Percentiles rank a stretch among this genome's conserved stretches.
Evolutionary conservation across 208 protist species (phyloP).

Genomic region (Trypanosoma rangeli): DNA sequence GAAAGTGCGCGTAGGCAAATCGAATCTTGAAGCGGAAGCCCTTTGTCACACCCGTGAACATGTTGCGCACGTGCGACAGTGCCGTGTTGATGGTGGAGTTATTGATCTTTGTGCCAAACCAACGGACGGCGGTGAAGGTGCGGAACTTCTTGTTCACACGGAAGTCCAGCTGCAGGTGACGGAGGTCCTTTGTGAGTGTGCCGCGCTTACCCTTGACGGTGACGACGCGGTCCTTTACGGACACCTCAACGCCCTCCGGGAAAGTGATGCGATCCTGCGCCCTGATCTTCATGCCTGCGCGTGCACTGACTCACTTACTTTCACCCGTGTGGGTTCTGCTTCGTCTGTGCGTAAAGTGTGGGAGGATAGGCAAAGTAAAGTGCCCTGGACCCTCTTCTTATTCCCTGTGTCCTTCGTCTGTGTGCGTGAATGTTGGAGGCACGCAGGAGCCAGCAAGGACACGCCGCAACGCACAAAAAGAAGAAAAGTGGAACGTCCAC

Average conservation of each 20-base stretch:
- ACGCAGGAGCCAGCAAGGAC: too few relatives aligned
- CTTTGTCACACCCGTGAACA: constrained; percentile 99
- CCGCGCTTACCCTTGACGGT: constrained; percentile 96
- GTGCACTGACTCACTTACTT: constrained; percentile 28
- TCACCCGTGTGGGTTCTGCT: background rate
- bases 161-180: constrained; percentile 93
- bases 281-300: constrained; percentile 90
- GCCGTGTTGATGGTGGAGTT: constrained; percentile 96
- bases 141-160: constrained; percentile 55
- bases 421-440: too few relatives aligned
- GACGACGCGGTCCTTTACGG: constrained; percentile 72
- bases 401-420: too few relatives aligned
- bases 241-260: constrained; percentile 67
- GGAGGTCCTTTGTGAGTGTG: constrained; percentile 92
- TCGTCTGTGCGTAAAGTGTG: background rate
- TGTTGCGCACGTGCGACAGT: constrained; percentile 97
- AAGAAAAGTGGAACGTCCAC: too few relatives aligned
- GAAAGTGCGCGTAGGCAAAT: constrained; percentile 99
- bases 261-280: constrained; percentile 54
- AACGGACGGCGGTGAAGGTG: constrained; percentile 89
- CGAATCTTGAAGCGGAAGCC: constrained; percentile 99
- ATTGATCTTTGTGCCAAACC: constrained; percentile 96
- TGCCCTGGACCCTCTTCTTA: too few relatives aligned
- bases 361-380: too few relatives aligned
- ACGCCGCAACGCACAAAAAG: too few relatives aligned